Base-by-base conservation (phyloP, 1,139 yeast genomes). In the Suhomyces anneliseae region DNA sequence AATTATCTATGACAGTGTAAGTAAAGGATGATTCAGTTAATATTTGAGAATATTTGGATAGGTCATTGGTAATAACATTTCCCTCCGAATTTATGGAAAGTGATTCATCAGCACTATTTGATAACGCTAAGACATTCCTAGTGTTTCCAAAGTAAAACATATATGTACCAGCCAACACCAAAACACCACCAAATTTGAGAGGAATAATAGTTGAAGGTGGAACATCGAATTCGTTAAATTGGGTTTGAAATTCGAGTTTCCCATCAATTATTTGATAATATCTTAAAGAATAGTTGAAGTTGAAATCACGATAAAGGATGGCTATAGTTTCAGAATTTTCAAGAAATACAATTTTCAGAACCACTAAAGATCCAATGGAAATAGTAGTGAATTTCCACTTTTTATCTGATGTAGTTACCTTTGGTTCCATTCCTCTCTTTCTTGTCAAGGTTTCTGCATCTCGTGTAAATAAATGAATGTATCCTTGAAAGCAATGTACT, bases 221-320 rank as follows among this genome's bases (percentile, higher is more conserved):
- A 4, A 61, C 68, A 1, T 64, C 64, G 49, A 74, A 74, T 42
- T 61, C 68, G n/a, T 64, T 64, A 50, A 65, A 67, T 46, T 72
- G 76, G 14, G 41, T 52, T 12, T 36, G 14, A 38, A 55, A 42
- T 2, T 19, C 15, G 8, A 43, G 10, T 6, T 45, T 42, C 1
- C 36, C 32, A 7, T 42, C 7, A n/a, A 54, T 50, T 5, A 66
- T 47, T 12, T 53, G 42, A 50, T 69, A 71, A 48, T 57, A 64
- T 32, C 79, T 54, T 39, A 74, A 48, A 3, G 72, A 67, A 44
- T 60, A 66, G 38, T 61, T 59, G 50, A 65, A 69, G 40, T 68
- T 66, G 39, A 65, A 65, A 45, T 72, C 78, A 33, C 77, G 58
- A 51, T 71, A 72, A 12, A 72, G 52, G 0, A 72, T 52, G 0